Evolutionary conservation across 2,329 filamentous ascomycete genomes (phyloP).

Genomic region (Ceratocystis smalleyi): DNA sequence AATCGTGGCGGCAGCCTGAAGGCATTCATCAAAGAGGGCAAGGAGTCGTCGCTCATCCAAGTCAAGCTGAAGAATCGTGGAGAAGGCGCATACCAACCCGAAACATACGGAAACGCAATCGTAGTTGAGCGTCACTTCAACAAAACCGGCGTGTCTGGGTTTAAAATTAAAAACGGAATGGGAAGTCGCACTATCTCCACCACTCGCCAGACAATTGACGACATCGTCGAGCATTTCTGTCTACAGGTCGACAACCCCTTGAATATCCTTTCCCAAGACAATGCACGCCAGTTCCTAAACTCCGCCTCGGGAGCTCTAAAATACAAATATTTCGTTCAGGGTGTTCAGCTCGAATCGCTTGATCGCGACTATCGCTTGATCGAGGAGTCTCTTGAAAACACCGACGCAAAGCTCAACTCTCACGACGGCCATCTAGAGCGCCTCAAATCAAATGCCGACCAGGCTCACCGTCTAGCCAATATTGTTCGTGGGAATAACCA

Average conservation of each 20-base stretch:
- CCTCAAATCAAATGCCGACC: slow-evolving; percentile 42
- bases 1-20: slow-evolving; percentile 85
- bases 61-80: slow-evolving; percentile 89
- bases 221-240: slow-evolving; percentile 84
- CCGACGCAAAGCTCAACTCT: slow-evolving; percentile 45
- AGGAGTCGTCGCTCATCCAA: slow-evolving; percentile 57
- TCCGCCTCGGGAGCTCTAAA: slow-evolving; percentile 68
- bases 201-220: slow-evolving; percentile 75
- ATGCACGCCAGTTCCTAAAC: slow-evolving; percentile 84
- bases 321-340: slow-evolving; percentile 91
- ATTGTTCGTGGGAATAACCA: slow-evolving; percentile 50
- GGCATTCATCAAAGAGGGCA: slow-evolving; percentile 77
- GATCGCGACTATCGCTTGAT: slow-evolving; percentile 83
- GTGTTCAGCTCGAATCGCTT: slow-evolving; percentile 81
- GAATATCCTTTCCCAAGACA: slow-evolving; percentile 89
- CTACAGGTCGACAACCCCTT: slow-evolving; percentile 94
- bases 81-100: slow-evolving; percentile 64
- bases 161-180: slow-evolving; percentile 62
- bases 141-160: slow-evolving; percentile 57
- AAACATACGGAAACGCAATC: slow-evolving; percentile 71
- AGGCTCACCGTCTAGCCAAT: slow-evolving; percentile 49
- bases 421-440: slow-evolving; percentile 47
- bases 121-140: slow-evolving; percentile 83
- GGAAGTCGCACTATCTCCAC: slow-evolving; percentile 57
- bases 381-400: slow-evolving; percentile 60